These are phyloP conservation scores for Pichia nakasei DNA, from an alignment of 805 yeast genomes.

Conservation along the genomic window DNA sequence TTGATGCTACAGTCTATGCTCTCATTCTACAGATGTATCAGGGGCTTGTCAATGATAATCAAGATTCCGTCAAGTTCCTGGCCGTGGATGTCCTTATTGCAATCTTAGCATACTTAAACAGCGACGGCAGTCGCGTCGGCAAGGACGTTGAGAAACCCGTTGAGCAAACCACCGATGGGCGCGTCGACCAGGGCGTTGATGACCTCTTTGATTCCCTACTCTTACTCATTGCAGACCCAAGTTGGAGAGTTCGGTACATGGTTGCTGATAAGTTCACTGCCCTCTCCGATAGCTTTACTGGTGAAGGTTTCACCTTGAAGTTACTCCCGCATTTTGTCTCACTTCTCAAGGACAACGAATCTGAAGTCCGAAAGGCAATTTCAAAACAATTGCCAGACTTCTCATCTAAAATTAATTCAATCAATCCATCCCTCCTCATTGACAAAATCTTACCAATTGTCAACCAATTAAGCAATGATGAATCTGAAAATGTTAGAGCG, in stretches of 20 bases:
- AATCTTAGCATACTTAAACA: conserved; percentile 43
- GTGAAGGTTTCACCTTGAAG: conserved; percentile 46
- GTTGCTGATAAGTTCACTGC: conserved; percentile 88
- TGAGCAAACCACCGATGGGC: too few species aligned
- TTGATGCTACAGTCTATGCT: conserved; percentile 41
- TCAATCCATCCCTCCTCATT: conserved; percentile 42
- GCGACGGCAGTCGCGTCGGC: too few species aligned
- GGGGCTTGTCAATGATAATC: conserved; percentile 70
- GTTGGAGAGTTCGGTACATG: conserved; percentile 98
- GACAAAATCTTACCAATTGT: conserved; percentile 75
- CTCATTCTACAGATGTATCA: conserved; percentile 75
- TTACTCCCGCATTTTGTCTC: conserved; percentile 64
- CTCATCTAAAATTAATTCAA: conserved; percentile 38
- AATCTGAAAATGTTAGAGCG: conserved; percentile 87
- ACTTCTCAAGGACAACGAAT: conserved; percentile 86
- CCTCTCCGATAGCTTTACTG: conserved; percentile 57
- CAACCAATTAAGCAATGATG: conserved; percentile 77
- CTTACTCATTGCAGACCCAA: conserved; percentile 72
- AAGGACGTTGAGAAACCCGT: too few species aligned
- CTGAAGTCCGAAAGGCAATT: conserved; percentile 92
- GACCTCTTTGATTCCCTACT: conserved; percentile 59
- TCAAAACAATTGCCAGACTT: conserved; percentile 85
- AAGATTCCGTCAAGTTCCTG: conserved; percentile 89
- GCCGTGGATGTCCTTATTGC: conserved; percentile 83
- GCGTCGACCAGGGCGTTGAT: too few species aligned